Conservation (phyloP, 805 yeast genomes). For the Yamadazyma tumulicola region DNA sequence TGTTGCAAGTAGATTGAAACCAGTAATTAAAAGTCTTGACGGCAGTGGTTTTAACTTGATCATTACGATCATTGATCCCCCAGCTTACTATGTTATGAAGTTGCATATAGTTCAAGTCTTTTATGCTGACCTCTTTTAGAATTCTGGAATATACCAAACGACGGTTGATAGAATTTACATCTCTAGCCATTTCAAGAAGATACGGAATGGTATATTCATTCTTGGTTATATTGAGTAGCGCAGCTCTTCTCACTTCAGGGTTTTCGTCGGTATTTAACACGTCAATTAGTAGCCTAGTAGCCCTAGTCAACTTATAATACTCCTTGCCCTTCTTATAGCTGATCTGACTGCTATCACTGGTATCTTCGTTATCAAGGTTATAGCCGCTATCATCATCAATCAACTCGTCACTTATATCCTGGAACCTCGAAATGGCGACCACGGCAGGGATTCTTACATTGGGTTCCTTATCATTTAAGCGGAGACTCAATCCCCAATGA, state of each 20-base stretch:
- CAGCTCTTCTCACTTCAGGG: constrained; percentile 87
- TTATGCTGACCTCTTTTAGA: constrained; percentile 61
- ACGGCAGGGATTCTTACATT: constrained; percentile 81
- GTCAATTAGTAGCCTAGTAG: constrained; percentile 15
- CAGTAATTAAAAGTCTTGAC: constrained; percentile 69
- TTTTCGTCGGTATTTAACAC: constrained; percentile 61
- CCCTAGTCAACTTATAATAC: constrained; percentile 4
- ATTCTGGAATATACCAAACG: constrained; percentile 67
- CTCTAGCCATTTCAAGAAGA: constrained; percentile 79
- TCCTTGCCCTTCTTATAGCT: constrained; percentile 32
- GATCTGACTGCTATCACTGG: constrained; percentile 24
- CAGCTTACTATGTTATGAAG: constrained; percentile 70
- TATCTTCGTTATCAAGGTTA: constrained; percentile 40
- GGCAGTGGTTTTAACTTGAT: constrained; percentile 68
- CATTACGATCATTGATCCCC: constrained; percentile 89
- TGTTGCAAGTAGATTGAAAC: constrained; percentile 64
- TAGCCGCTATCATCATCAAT: constrained; percentile 29
- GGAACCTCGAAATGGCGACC: constrained; percentile 74
- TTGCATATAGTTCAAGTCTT: constrained; percentile 45
- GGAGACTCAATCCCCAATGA: constrained; percentile 53
- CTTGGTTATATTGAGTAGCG: constrained; percentile 65
- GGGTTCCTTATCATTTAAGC: constrained; percentile 75
- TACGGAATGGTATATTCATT: constrained; percentile 49
- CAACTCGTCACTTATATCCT: constrained; percentile 38
- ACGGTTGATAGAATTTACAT: constrained; percentile 67